Base-by-base conservation (phyloP, 495 filamentous ascomycete genomes). In the Xylaria cubensis region DNA sequence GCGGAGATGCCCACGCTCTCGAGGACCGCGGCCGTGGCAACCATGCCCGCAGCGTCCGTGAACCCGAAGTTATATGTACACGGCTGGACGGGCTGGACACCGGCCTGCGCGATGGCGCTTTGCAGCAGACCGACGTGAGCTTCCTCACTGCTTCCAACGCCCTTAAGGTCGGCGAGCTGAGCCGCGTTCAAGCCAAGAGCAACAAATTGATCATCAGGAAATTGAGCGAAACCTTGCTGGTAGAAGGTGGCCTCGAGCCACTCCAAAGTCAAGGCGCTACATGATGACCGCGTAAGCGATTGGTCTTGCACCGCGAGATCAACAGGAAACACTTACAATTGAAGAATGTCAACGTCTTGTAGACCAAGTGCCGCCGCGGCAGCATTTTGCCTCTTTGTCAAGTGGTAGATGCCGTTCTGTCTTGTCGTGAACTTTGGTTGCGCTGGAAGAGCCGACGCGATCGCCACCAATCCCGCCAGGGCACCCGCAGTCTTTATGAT, bases 61-160 rank as follows among this genome's bases (percentile, higher is more conserved):
- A 90, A 86, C 73, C 84, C 85, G 71, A 91, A 91, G 82, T 90
- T 84, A 82, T 91, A 91, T 64, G 80, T 79, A 83, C 89, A 91
- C 0, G 86, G 83, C 80, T 87, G 77, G 13, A 91, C 88, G 13
- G 89, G 89, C 73, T 84, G 79, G 67, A 84, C 82, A 61, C 88
- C 88, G 58, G 85, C 84, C 29, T 82, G 80, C 17, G 86, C 83
- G 75, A 91, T 87, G 67, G 87, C 84, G 55, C 80, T 78, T 71
- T 86, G 85, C 5, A 91, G 82, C 21, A 84, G 80, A n/a, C 84
- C 80, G 48, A 91, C 89, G 80, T 91, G 89, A 17, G 83, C 80
- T 55, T 84, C 78, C 72, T 91, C 89, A 10, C 85, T 90, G 69
- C 80, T 70, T 65, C 87, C 89, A 51, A 90, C 84, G 44, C 81